A percentile compares a stretch with the other conserved stretches of the same genome.
phyloP scores from a whole-genome alignment of 192 early-diverging fungal species.

The Globomyces pollinis-pini region DNA sequence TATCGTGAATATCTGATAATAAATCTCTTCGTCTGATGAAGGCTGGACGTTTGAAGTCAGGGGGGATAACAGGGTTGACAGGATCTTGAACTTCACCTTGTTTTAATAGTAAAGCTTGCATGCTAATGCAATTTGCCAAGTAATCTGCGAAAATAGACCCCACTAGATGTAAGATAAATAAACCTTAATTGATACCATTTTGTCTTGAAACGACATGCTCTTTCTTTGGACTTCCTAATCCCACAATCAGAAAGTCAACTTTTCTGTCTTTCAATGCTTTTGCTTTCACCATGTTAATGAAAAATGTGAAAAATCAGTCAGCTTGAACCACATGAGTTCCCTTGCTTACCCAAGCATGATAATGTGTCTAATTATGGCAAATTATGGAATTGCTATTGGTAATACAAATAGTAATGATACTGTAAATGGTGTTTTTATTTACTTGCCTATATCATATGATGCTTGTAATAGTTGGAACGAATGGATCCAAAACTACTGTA shows the following conservation, averaged over 20 bases:
- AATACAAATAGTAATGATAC: neutral
- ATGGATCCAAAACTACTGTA: too few relatives aligned
- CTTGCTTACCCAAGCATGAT: neutral
- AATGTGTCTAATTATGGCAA: neutral
- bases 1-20: constrained; percentile 48
- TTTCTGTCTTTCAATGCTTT: neutral
- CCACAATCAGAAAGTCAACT: constrained; percentile 46
- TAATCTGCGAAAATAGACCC: constrained; percentile 55
- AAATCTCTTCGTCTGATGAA: constrained; percentile 5
- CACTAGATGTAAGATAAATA: constrained; percentile 26
- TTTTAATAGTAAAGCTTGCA: constrained; percentile 28
- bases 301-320: neutral
- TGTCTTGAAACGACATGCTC: constrained; percentile 44
- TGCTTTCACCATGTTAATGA: too few relatives aligned
- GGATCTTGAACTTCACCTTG: constrained; percentile 5
- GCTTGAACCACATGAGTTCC: neutral
- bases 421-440: neutral
- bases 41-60: constrained; percentile 23
- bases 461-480: too few relatives aligned
- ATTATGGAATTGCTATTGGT: too few relatives aligned
- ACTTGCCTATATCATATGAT: neutral
- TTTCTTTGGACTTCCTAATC: constrained; percentile 42
- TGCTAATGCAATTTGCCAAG: constrained; percentile 47
- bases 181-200: constrained; percentile 35
- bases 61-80: constrained; percentile 23